A percentile compares a stretch with the other conserved stretches of the same genome.
phyloP scores from a whole-genome alignment of 2,329 filamentous ascomycete genomes.

The Diaporthe ampelina region DNA sequence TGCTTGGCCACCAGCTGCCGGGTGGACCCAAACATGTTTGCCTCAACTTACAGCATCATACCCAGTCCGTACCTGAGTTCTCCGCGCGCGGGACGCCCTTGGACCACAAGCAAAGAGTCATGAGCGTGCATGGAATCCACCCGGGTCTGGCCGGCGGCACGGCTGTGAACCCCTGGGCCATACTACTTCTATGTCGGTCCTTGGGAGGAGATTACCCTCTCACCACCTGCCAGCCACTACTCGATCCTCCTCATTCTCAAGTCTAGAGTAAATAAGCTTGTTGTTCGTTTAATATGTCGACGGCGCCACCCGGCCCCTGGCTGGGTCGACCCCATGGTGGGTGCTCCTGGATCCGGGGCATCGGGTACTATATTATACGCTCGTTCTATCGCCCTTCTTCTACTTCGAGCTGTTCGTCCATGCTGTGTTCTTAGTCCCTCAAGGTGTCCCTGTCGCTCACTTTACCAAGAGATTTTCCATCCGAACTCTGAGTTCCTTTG shows the following conservation, averaged over 20 bases:
- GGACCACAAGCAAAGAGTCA: slow-evolving; percentile 12
- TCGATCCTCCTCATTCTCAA: neutral
- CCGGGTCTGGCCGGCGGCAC: slow-evolving; percentile 11
- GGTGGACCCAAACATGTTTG: slow-evolving; percentile 14
- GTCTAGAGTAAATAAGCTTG: slow-evolving; percentile 9
- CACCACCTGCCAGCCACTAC: neutral
- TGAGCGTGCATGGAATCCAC: slow-evolving; percentile 4
- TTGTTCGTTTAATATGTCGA: neutral
- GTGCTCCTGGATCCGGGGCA: neutral
- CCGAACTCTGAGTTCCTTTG: neutral
- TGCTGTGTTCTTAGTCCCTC: neutral
- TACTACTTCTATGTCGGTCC: neutral
- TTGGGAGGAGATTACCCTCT: slow-evolving; percentile 27
- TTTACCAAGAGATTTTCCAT: neutral
- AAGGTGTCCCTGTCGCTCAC: slow-evolving; percentile 19
- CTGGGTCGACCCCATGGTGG: neutral
- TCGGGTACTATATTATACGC: neutral
- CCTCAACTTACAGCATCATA: neutral
- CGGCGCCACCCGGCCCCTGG: slow-evolving; percentile 17
- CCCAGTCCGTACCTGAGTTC: neutral
- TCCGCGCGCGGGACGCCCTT: neutral
- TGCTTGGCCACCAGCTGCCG: slow-evolving; percentile 2
- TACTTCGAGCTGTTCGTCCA: neutral
- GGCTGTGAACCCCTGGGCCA: slow-evolving; percentile 7
- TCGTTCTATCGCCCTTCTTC: neutral